phyloP scores from a whole-genome alignment of 345 rosid genomes.

The Crucihimalaya himalaica region DNA sequence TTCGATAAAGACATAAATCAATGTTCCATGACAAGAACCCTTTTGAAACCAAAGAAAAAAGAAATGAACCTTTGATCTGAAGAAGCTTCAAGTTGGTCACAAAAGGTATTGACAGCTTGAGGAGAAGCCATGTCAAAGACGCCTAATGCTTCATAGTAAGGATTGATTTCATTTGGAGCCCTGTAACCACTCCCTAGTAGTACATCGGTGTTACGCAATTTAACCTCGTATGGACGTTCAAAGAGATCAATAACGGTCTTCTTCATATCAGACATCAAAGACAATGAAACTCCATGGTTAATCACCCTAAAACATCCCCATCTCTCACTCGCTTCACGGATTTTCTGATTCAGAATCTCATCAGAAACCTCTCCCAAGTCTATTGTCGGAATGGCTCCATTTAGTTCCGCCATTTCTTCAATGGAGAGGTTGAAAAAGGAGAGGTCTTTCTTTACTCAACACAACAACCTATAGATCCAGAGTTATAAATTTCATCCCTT shows the following conservation, averaged over 20 bases:
- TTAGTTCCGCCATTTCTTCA: slow-evolving; percentile 18
- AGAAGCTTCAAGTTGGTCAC: slow-evolving; percentile 68
- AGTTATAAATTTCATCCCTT: background rate
- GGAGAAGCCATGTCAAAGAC: slow-evolving; percentile 69
- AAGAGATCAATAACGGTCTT: slow-evolving; percentile 58
- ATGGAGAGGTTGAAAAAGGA: background rate
- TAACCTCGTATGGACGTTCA: slow-evolving; percentile 68
- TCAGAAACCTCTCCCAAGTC: slow-evolving; percentile 53
- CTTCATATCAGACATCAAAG: slow-evolving; percentile 69
- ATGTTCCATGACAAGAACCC: slow-evolving; percentile 10
- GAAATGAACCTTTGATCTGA: slow-evolving; percentile 60
- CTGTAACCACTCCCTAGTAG: slow-evolving; percentile 76
- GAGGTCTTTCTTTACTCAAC: background rate
- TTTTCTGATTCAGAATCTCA: slow-evolving; percentile 45
- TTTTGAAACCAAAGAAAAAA: background rate
- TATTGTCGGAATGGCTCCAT: slow-evolving; percentile 44
- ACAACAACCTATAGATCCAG: background rate
- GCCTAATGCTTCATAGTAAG: slow-evolving; percentile 83
- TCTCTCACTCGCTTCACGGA: slow-evolving; percentile 59
- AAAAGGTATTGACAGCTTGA: slow-evolving; percentile 60
- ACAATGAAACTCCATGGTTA: slow-evolving; percentile 56
- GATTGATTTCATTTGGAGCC: slow-evolving; percentile 56
- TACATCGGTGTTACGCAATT: slow-evolving; percentile 57
- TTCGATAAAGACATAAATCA: background rate
- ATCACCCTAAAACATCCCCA: slow-evolving; percentile 84